Evolutionary conservation across 805 yeast genomes (phyloP), one percentile per base, ranked within the genome.

Genomic region (Phaffomyces thermotolerans): DNA sequence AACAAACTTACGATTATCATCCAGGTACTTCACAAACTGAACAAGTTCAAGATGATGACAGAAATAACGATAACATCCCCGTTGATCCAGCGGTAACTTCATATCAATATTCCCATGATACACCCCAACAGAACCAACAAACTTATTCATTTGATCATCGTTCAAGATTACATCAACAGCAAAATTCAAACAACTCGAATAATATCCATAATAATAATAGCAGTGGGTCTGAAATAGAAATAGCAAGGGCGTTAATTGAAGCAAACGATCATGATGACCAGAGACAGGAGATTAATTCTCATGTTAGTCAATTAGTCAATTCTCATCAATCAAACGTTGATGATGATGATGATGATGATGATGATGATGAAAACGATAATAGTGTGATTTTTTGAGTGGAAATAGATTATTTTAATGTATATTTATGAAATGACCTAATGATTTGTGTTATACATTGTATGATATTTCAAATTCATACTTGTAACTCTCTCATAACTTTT

Each of bases 231-330:
- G 84, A 78, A 50, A 75, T 79, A 33, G 83, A 78, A 38, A 80
- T 79, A 51, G 85, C 86, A 1, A 64, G 82, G 36, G 86, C 84
- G 0, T 63, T 79, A 52, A 78, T 79, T 39, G 82, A 78, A 47
- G 81, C 83, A 0, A 76, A 52, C 42, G 52, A 47, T 34, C 50
- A 40, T 22, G 48, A 36, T 8, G 39, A 17, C 10, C 23, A 25
- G 18, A 31, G 25, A 4, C 18, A 33, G 2, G 41, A 33, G 6
- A 25, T 18, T 15, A 37, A 31, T 25, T 23, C 32, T 30, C 36
- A 34, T 23, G 44, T 39, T 14, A 33, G 10, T 5, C 24, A 30
- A 18, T 37, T n/a, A 13, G n/a, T 17, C 12, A 20, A 20, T 20
- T 5, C 22, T 20, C 22, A 20, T 20, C 22, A 20, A 20, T 20